Evolutionary conservation across 1,284 basidiomycete species (phyloP).

Genomic region (Malassezia nana): DNA sequence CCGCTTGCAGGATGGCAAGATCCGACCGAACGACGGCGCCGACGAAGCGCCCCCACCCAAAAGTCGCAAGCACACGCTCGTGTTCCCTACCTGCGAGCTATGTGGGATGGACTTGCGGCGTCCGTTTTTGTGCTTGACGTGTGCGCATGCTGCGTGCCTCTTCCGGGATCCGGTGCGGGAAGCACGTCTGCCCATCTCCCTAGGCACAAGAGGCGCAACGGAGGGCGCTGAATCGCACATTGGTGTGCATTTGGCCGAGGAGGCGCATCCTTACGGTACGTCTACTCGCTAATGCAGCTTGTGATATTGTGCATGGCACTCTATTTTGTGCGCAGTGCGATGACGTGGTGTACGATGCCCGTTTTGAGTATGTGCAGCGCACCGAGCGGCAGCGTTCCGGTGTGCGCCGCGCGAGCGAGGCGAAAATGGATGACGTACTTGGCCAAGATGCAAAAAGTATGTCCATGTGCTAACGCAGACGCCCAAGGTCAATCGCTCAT

Average conservation of each 20-base stretch:
- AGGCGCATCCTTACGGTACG: conserved; percentile 17
- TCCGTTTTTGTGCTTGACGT: conserved; percentile 43
- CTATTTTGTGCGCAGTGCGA: conserved; percentile 40
- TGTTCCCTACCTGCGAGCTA: conserved; percentile 33
- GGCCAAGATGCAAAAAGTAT: conserved; percentile 7
- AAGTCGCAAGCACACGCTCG: conserved; percentile 16
- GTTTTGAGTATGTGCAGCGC: conserved; percentile 26
- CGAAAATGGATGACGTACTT: conserved; percentile 6
- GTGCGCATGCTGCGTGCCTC: conserved; percentile 38
- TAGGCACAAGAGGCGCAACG: conserved; percentile 16
- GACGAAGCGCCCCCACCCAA: conserved; percentile 18
- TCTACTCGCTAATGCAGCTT: conserved; percentile 17
- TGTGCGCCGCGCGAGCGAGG: conserved; percentile 16
- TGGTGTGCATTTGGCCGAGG: conserved; percentile 15
- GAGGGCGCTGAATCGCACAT: conserved; percentile 21
- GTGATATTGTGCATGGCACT: conserved; percentile 38
- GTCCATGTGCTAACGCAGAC: background rate
- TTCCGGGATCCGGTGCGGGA: conserved; percentile 17
- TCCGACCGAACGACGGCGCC: conserved; percentile 21
- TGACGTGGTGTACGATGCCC: conserved; percentile 36
- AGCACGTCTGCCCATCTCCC: background rate
- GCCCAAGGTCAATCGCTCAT: background rate
- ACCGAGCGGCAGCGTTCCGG: conserved; percentile 21
- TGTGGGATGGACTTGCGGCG: conserved; percentile 33
- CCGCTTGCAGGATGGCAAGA: conserved; percentile 26